phyloP scores from a whole-genome alignment of 371 early-diverging fungal genomes.

The Mucor circinelloides region DNA sequence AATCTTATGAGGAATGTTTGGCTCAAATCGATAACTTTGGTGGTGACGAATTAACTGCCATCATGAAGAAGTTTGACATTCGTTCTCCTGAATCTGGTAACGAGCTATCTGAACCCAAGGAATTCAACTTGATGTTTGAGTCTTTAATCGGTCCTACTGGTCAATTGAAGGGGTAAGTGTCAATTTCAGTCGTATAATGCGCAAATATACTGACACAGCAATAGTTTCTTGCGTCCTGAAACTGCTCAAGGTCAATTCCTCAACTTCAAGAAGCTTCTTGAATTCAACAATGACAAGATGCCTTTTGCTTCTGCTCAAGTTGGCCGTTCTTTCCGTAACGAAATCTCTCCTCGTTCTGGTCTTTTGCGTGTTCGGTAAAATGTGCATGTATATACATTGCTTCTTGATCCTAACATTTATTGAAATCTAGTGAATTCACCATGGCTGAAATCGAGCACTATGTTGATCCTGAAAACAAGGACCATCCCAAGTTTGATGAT shows the following conservation, averaged over 20 bases:
- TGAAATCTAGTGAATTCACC: slow-evolving; percentile 86
- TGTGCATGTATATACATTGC: not conserved
- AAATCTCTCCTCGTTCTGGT: slow-evolving; percentile 98
- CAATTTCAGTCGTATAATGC: not conserved
- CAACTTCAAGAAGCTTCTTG: slow-evolving; percentile 97
- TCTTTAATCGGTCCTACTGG: slow-evolving; percentile 99
- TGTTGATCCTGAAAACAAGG: slow-evolving; percentile 95
- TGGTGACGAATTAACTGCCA: slow-evolving; percentile 84
- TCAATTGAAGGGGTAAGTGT: slow-evolving; percentile 79
- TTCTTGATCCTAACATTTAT: not conserved
- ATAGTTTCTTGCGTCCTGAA: slow-evolving; percentile 96
- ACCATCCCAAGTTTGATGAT: slow-evolving; percentile 90
- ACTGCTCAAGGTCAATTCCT: slow-evolving; percentile 99
- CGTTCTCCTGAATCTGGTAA: slow-evolving; percentile 93
- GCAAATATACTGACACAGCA: not conserved
- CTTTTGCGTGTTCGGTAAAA: slow-evolving; percentile 94
- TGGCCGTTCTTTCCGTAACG: slow-evolving; percentile 99
- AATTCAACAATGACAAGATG: slow-evolving; percentile 98
- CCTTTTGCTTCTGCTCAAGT: slow-evolving; percentile 99
- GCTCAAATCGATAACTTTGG: slow-evolving; percentile 95
- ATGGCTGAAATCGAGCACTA: slow-evolving; percentile 99
- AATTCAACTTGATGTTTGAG: slow-evolving; percentile 99
- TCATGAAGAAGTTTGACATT: slow-evolving; percentile 89
- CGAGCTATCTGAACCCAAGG: slow-evolving; percentile 86
- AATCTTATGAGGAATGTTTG: slow-evolving; percentile 81